Conservation (phyloP, 2,329 filamentous ascomycete species). For the Epichloe gansuensis region DNA sequence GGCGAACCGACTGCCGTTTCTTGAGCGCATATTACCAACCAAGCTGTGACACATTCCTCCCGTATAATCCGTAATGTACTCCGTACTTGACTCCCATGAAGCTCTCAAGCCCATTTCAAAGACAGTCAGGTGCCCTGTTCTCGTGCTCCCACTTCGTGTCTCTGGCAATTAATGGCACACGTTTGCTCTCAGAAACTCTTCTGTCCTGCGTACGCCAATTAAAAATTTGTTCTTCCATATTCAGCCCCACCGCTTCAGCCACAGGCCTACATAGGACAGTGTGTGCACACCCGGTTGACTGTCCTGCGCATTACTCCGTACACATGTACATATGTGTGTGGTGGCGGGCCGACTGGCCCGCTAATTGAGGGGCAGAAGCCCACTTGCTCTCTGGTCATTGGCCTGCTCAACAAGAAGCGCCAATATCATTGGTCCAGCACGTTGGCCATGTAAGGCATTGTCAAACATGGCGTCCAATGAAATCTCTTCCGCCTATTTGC, state of each 20-base stretch:
- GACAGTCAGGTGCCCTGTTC: too few species aligned
- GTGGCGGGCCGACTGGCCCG: background rate
- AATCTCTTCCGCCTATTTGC: background rate
- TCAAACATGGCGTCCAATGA: slow-evolving; percentile 9
- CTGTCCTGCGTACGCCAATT: too few species aligned
- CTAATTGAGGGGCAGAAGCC: background rate
- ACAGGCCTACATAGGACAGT: background rate
- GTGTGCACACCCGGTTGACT: background rate
- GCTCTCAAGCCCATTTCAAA: too few species aligned
- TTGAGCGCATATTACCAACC: too few species aligned
- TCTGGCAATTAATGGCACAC: too few species aligned
- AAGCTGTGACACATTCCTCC: too few species aligned
- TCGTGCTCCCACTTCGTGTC: too few species aligned
- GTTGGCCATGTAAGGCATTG: background rate
- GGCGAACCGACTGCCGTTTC: too few species aligned
- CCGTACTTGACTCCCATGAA: too few species aligned
- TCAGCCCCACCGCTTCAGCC: background rate
- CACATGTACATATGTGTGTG: too few species aligned
- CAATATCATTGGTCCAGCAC: slow-evolving; percentile 2
- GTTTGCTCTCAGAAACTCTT: too few species aligned
- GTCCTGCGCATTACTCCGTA: background rate
- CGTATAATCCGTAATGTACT: too few species aligned
- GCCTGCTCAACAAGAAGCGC: rapidly evolving
- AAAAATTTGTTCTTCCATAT: background rate
- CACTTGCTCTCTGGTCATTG: background rate